Evolutionary conservation across 169 alveolate species (phyloP).

Genomic region (Perkinsus olseni): DNA sequence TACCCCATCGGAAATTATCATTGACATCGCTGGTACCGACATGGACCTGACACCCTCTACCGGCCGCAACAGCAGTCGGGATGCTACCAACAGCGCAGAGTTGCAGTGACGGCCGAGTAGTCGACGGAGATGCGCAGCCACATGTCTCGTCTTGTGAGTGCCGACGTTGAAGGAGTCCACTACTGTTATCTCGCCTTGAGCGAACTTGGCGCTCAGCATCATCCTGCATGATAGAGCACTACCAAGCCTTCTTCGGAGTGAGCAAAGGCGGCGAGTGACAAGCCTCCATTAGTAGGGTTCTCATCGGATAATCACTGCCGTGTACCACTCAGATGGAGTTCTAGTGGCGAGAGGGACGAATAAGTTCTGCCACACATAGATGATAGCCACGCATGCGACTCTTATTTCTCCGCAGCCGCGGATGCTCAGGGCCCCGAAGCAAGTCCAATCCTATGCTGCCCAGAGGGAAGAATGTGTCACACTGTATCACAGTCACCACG

Average conservation of each 20-base stretch:
- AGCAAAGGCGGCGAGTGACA: neutral
- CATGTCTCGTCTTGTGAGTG: conserved; percentile 67
- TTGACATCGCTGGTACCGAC: conserved; percentile 63
- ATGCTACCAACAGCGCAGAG: conserved; percentile 55
- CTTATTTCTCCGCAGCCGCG: neutral
- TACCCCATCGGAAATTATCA: conserved; percentile 71
- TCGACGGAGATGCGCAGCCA: conserved; percentile 52
- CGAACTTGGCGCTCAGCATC: conserved; percentile 64
- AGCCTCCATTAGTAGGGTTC: too few relatives aligned
- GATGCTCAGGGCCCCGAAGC: neutral
- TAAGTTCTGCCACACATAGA: too few relatives aligned
- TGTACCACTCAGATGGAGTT: too few relatives aligned
- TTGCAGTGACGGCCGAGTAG: conserved; percentile 58
- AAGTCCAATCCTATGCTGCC: neutral
- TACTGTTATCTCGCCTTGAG: conserved; percentile 64
- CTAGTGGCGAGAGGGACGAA: too few relatives aligned
- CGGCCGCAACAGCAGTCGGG: neutral
- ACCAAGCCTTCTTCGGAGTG: neutral
- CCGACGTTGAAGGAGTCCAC: conserved; percentile 62
- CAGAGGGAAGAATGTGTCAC: neutral
- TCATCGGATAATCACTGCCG: too few relatives aligned
- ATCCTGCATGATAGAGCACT: conserved; percentile 62
- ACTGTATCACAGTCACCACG: neutral
- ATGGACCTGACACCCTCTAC: conserved; percentile 15
- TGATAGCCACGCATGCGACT: neutral